Conservation (phyloP, 2,329 filamentous ascomycete species). For the Xylaria sp. region DNA sequence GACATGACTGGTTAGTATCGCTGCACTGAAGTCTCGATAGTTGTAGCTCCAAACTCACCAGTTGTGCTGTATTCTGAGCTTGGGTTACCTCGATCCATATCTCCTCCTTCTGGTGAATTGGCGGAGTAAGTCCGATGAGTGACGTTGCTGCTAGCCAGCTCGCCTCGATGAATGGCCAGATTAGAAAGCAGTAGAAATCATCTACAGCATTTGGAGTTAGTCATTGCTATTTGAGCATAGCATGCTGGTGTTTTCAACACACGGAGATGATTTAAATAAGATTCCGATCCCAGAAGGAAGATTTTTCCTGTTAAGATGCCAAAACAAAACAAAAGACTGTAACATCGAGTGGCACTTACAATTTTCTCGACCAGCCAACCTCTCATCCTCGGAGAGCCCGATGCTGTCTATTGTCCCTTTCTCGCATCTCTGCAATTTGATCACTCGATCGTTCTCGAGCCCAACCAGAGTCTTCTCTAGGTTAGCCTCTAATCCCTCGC, state of each 20-base stretch:
- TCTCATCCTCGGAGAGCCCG: conserved; percentile 80
- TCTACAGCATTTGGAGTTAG: conserved; percentile 47
- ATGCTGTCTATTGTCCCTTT: conserved; percentile 70
- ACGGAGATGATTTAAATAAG: neutral
- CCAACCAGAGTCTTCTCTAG: conserved; percentile 81
- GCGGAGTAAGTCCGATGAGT: conserved; percentile 86
- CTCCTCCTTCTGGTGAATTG: conserved; percentile 66
- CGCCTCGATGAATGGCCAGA: conserved; percentile 98
- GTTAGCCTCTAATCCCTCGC: conserved; percentile 83
- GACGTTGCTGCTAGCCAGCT: conserved; percentile 92
- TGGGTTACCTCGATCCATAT: conserved; percentile 82
- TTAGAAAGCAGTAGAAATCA: conserved; percentile 98
- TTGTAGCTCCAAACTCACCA: conserved; percentile 63
- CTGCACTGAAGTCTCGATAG: neutral
- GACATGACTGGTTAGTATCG: conserved; percentile 37
- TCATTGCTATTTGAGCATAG: neutral
- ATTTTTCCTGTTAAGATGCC: neutral
- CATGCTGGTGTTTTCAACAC: neutral
- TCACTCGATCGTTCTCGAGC: conserved; percentile 81
- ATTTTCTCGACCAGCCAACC: conserved; percentile 85
- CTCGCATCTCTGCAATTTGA: conserved; percentile 71
- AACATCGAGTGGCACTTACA: conserved; percentile 52
- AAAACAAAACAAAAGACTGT: neutral
- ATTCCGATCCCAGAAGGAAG: neutral
- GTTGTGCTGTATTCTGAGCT: conserved; percentile 82